Conservation (phyloP, 306 rosid genomes). For the Dicorynia guianensis region DNA sequence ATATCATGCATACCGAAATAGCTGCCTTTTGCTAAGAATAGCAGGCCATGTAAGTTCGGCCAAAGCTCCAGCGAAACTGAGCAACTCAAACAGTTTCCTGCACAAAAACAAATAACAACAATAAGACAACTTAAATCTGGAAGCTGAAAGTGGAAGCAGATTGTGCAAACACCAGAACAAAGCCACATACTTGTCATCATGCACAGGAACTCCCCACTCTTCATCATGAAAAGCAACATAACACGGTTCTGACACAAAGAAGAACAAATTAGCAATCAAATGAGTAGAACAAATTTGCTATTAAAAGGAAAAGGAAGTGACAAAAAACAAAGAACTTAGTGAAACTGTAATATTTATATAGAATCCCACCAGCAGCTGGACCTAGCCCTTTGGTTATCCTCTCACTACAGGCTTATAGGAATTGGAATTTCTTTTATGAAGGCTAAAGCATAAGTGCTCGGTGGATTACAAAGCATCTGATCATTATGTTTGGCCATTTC, state of each 20-base stretch:
- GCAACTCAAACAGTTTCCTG: slow-evolving; percentile 80
- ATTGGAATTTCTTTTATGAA: slow-evolving; percentile 27
- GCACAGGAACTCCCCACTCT: slow-evolving; percentile 83
- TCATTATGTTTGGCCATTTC: slow-evolving; percentile 24
- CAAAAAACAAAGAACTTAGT: not conserved
- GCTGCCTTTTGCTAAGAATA: slow-evolving; percentile 64
- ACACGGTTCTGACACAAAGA: slow-evolving; percentile 57
- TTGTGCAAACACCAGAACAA: slow-evolving; percentile 32
- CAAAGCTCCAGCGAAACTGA: slow-evolving; percentile 81
- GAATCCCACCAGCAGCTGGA: not conserved
- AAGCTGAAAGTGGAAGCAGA: slow-evolving; percentile 41
- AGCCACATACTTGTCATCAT: slow-evolving; percentile 70
- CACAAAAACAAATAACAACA: slow-evolving; percentile 27
- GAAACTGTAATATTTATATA: not conserved
- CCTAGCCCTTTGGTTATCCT: slow-evolving; percentile 28
- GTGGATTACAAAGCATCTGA: slow-evolving; percentile 24
- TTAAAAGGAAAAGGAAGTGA: not conserved
- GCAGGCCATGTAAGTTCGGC: slow-evolving; percentile 81
- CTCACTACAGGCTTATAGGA: slow-evolving; percentile 29
- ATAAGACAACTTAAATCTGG: slow-evolving; percentile 31
- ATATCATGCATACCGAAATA: slow-evolving; percentile 62
- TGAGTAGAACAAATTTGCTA: slow-evolving; percentile 13
- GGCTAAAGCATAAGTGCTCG: slow-evolving; percentile 15
- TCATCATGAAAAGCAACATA: slow-evolving; percentile 73
- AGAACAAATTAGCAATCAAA: slow-evolving; percentile 42